Percentiles rank a stretch among this genome's conserved stretches.
These are phyloP conservation scores for Cordyceps javanica DNA, from an alignment of 2,329 filamentous ascomycete genomes.

Conservation along the genomic window DNA sequence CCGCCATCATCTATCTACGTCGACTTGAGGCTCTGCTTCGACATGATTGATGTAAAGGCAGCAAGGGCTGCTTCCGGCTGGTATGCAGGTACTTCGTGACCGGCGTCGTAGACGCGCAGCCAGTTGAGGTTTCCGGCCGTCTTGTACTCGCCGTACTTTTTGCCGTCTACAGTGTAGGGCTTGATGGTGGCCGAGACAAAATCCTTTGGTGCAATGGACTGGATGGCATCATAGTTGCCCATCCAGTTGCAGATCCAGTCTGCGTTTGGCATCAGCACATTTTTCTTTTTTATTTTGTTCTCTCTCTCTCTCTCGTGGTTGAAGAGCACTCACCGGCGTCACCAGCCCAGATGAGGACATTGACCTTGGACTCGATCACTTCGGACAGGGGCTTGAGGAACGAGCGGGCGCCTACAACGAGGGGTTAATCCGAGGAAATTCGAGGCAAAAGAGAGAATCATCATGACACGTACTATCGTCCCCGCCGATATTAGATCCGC, in stretches of 20 bases:
- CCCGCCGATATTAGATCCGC: background rate
- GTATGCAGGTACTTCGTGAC: constrained; percentile 28
- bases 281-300: background rate
- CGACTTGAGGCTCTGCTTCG: constrained; percentile 6
- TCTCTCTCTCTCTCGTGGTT: background rate
- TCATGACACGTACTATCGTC: constrained; percentile 2
- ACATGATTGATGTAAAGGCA: constrained; percentile 6
- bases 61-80: constrained; percentile 15
- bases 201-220: constrained; percentile 38
- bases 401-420: constrained; percentile 32
- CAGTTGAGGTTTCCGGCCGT: constrained; percentile 42
- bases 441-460: no score
- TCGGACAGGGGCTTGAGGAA: constrained; percentile 37
- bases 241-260: constrained; percentile 56
- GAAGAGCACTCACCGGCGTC: constrained; percentile 34
- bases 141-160: constrained; percentile 44
- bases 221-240: constrained; percentile 40
- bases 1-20: background rate
- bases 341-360: constrained; percentile 48
- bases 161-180: constrained; percentile 43
- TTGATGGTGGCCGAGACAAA: constrained; percentile 34
- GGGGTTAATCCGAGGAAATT: background rate
- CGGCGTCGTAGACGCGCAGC: constrained; percentile 40
- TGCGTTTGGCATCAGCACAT: background rate
- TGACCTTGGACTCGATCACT: constrained; percentile 42